Conservation (phyloP, 2,329 filamentous ascomycete species). For the Penicillium olsonii region DNA sequence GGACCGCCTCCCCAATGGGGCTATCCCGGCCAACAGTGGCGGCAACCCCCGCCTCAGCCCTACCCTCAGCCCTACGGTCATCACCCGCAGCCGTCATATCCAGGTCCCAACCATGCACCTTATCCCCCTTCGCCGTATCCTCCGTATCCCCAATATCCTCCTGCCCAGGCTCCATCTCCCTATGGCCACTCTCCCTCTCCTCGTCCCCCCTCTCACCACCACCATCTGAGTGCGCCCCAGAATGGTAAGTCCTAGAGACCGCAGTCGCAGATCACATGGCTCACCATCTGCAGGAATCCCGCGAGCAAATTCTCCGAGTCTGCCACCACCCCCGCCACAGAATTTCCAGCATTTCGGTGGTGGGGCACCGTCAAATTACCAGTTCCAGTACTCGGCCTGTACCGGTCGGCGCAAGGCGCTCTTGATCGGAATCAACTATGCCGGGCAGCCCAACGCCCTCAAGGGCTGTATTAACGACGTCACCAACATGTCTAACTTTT, state of each 20-base stretch:
- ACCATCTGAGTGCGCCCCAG: slow-evolving; percentile 11
- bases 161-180: slow-evolving; percentile 6
- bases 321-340: slow-evolving; percentile 67
- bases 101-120: slow-evolving; percentile 5
- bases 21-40: background rate
- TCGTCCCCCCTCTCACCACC: slow-evolving; percentile 13
- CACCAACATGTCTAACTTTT: slow-evolving; percentile 89
- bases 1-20: slow-evolving; percentile 16
- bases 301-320: slow-evolving; percentile 54
- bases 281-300: slow-evolving; percentile 44
- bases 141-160: slow-evolving; percentile 14
- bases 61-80: slow-evolving; percentile 19
- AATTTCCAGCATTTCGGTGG: slow-evolving; percentile 72
- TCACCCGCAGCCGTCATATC: slow-evolving; percentile 13
- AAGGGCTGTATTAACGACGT: slow-evolving; percentile 96
- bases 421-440: slow-evolving; percentile 95
- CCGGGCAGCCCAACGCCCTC: slow-evolving; percentile 83
- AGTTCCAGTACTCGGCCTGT: slow-evolving; percentile 91
- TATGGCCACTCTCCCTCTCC: slow-evolving; percentile 13
- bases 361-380: slow-evolving; percentile 77
- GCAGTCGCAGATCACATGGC: background rate
- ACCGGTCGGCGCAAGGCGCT: slow-evolving; percentile 85
- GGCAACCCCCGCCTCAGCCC: slow-evolving; percentile 23
- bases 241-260: slow-evolving; percentile 9
- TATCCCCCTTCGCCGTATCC: slow-evolving; percentile 8